Conservation (phyloP, 768 basidiomycete species). For the Tricholoma terreum region DNA sequence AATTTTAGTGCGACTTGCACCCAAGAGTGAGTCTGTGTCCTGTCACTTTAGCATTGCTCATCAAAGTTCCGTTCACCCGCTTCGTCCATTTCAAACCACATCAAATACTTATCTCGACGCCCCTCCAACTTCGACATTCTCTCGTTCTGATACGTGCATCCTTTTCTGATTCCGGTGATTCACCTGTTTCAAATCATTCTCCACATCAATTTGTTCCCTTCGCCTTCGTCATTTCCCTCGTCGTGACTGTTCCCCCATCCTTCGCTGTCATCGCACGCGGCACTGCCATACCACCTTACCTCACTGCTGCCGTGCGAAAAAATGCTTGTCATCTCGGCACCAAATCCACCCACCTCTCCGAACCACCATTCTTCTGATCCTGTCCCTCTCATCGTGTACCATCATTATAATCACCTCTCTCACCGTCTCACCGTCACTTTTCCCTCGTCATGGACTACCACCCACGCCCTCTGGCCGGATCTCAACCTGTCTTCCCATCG, state of each 20-base stretch:
- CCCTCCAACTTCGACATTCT: too few relatives aligned
- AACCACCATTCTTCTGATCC: not conserved
- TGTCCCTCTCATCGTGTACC: not conserved
- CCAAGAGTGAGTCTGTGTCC: not conserved
- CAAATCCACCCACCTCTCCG: too few relatives aligned
- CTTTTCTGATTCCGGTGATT: not conserved
- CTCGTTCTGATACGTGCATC: not conserved
- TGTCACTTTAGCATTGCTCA: constrained; percentile 3
- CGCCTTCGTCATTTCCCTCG: too few relatives aligned
- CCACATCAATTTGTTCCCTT: too few relatives aligned
- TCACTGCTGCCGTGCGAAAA: too few relatives aligned
- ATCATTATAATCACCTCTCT: not conserved
- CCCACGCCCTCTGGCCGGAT: not conserved
- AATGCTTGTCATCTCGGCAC: too few relatives aligned
- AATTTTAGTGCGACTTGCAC: too few relatives aligned
- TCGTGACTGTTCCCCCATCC: too few relatives aligned
- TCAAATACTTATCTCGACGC: not conserved
- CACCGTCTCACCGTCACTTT: not conserved
- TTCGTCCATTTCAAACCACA: not conserved
- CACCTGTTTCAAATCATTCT: not conserved
- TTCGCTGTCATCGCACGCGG: too few relatives aligned
- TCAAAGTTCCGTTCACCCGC: constrained; percentile 2
- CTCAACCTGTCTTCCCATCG: not conserved
- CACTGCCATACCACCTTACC: too few relatives aligned
- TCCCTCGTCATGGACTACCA: not conserved